Percentiles rank a stretch among this genome's conserved stretches.
Conservation (phyloP, 2,329 filamentous ascomycete genomes). For the Paraphoma chrysanthemicola region DNA sequence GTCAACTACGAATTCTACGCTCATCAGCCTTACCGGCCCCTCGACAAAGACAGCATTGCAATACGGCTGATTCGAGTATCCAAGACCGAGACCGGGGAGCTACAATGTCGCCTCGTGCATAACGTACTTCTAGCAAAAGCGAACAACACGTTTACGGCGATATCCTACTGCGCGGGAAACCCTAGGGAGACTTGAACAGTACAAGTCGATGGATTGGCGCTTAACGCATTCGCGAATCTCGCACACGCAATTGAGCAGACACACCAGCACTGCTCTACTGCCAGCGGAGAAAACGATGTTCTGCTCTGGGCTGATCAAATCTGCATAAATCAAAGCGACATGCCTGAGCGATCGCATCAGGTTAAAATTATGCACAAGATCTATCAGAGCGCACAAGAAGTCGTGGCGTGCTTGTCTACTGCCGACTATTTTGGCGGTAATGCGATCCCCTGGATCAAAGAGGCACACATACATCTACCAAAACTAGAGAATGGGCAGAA, state of each 20-base stretch:
- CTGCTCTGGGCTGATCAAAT: conserved; percentile 14
- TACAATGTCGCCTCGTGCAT: background rate
- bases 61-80: background rate
- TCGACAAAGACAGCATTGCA: background rate
- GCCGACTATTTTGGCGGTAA: background rate
- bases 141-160: conserved; percentile 1
- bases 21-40: background rate
- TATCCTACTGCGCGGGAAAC: conserved; percentile 7
- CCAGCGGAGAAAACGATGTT: background rate
- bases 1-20: background rate
- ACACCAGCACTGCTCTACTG: background rate
- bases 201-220: background rate
- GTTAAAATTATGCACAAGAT: conserved; percentile 13
- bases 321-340: conserved; percentile 19
- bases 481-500: too few relatives aligned
- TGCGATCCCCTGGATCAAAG: background rate
- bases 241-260: background rate
- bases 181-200: conserved; percentile 1
- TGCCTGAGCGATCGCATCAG: conserved; percentile 10
- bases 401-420: conserved; percentile 1
- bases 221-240: conserved; percentile 8
- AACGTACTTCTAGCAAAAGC: background rate
- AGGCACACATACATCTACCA: background rate
- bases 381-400: conserved; percentile 1
- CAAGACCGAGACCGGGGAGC: background rate